Evolutionary conservation across 164 flowering plant genomes (phyloP), one percentile per base, ranked within the genome.

Genomic region (Vitis rotundifolia): DNA sequence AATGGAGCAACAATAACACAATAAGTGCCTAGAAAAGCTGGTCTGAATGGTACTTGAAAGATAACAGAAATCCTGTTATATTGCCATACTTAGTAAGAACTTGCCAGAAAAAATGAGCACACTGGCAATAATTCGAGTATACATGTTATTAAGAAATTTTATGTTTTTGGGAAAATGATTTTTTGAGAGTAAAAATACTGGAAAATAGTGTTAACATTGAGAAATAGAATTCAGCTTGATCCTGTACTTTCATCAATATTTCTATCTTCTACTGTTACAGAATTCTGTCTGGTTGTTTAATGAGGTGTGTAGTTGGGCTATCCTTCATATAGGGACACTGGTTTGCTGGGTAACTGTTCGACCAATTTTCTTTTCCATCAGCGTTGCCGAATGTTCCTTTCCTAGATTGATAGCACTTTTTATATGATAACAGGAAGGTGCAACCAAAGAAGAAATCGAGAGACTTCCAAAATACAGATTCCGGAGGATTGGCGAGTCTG

Each of bases 371-470:
- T 8, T 9, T 49, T 67, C 19, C 49, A 9, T 10, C 51, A 47
- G 11, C 44, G 49, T 50, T 51, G 16, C 1, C 19, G 18, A 37
- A 29, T 48, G 1, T 52, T 49, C 26, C 15, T 11, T 55, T 11
- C 9, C 62, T 67, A 28, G 50, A 37, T 15, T 48, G 13, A 4
- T 7, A 22, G 19, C 28, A 15, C 47, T 19, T 56, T 61, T 22
- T 50, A 8, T 56, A 9, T 61, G 14, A 71, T 70, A 68, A 67
- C 84, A 91, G 97, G 90, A 87, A 77, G 97, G 97, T 59, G 97
- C 97, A 59, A 75, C 90, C 62, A 80, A 83, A 63, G 94, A 91
- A 66, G 97, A 88, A 68, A 76, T 91, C 44, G 83, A 85, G 9
- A 75, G 71, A 59, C 79, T 91, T 37, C 84, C 89, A 29, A 89